Evolutionary conservation across 768 basidiomycete species (phyloP).

Genomic region (Russula emetica): DNA sequence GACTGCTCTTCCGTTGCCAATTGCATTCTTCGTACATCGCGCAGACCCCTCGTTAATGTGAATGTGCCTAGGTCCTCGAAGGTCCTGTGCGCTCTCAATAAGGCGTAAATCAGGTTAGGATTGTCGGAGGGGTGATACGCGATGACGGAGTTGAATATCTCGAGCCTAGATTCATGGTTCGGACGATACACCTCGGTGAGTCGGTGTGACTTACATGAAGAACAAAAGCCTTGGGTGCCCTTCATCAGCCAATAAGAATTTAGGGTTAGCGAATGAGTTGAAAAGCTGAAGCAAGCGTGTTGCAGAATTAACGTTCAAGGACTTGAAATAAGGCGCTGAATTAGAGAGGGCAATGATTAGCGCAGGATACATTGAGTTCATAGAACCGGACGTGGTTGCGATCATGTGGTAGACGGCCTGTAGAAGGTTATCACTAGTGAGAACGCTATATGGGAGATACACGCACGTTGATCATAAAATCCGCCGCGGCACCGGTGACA

Average conservation of each 20-base stretch:
- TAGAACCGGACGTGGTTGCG: conserved; percentile 75
- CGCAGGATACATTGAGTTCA: conserved; percentile 87
- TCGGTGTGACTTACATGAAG: conserved; percentile 62
- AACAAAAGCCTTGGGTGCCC: conserved; percentile 91
- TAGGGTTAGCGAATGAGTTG: conserved; percentile 83
- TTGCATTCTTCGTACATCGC: conserved; percentile 76
- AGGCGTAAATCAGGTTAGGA: conserved; percentile 81
- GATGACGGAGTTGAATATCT: conserved; percentile 85
- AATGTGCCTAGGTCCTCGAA: conserved; percentile 93
- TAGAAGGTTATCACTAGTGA: conserved; percentile 20
- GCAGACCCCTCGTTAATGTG: conserved; percentile 77
- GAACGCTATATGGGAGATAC: background rate
- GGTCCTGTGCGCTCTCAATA: conserved; percentile 74
- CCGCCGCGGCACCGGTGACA: conserved; percentile 66
- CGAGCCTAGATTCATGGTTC: conserved; percentile 52
- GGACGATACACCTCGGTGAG: background rate
- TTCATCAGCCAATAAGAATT: conserved; percentile 89
- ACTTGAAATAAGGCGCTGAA: conserved; percentile 78
- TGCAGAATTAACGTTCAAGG: conserved; percentile 75
- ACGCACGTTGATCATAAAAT: conserved; percentile 82
- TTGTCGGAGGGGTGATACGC: conserved; percentile 76
- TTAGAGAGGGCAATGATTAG: conserved; percentile 89
- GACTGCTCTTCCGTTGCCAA: conserved; percentile 66
- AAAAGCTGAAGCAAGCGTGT: conserved; percentile 85
- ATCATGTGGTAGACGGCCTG: conserved; percentile 84